phyloP scores from a whole-genome alignment of 208 protist genomes.

The Acanthamoeba divionensis region DNA sequence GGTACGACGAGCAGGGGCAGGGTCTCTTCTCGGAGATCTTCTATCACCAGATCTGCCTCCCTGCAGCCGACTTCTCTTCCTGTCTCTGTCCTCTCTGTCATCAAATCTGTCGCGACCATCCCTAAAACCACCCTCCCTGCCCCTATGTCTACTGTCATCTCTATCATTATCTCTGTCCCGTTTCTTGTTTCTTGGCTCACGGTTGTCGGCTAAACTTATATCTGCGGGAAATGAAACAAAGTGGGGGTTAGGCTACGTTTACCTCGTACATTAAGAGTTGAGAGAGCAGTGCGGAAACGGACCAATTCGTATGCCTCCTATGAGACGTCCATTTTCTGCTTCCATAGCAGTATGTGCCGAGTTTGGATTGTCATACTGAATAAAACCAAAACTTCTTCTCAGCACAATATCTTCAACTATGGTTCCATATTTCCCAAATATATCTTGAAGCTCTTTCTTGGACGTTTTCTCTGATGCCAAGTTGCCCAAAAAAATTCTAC shows the following conservation, averaged over 20 bases:
- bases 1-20: no score
- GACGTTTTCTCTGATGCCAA: constrained; percentile 51
- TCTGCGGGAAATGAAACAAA: not conserved
- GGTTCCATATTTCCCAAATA: constrained; percentile 39
- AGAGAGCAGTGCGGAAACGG: no score
- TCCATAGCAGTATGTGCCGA: not conserved
- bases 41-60: no score
- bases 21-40: no score
- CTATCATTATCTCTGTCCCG: not conserved
- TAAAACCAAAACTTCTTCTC: constrained; percentile 44
- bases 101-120: not conserved
- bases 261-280: no score
- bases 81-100: not conserved
- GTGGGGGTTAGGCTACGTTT: no score
- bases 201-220: constrained; percentile 32
- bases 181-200: not conserved
- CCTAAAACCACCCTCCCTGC: not conserved
- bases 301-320: constrained; percentile 12
- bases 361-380: constrained; percentile 50
- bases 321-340: constrained; percentile 20
- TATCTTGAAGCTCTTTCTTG: not conserved
- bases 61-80: not conserved
- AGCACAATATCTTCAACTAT: constrained; percentile 49
- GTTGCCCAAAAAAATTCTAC: constrained; percentile 41
- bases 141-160: not conserved